These are phyloP conservation scores for Ascochyta rabiei DNA, from an alignment of 2,329 filamentous ascomycete species.

Conservation along the genomic window DNA sequence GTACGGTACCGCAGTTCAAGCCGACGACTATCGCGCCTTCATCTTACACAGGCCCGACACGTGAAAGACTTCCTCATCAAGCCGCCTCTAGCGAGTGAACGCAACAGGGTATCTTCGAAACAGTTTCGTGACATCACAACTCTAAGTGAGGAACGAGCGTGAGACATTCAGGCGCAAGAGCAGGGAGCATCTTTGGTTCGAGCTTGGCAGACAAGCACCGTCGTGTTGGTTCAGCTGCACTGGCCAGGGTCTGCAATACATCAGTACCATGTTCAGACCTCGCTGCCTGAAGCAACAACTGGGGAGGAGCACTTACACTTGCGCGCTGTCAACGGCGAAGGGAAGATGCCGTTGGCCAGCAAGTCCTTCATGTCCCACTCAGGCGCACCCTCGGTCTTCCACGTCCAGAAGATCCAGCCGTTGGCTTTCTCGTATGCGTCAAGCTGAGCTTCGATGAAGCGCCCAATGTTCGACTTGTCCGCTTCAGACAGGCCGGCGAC, in stretches of 20 bases:
- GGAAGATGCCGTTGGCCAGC: conserved; percentile 55
- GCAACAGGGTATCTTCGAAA: conserved; percentile 35
- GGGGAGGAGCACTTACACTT: conserved; percentile 42
- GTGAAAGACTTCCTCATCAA: conserved; percentile 3
- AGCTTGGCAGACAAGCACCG: not conserved
- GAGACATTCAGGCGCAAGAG: conserved; percentile 17
- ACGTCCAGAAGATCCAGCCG: conserved; percentile 59
- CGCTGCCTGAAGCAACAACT: not conserved
- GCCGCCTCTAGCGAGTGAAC: conserved; percentile 25
- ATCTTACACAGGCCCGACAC: conserved; percentile 5
- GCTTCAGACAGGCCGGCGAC: conserved; percentile 50
- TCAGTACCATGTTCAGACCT: conserved; percentile 20
- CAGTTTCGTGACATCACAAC: conserved; percentile 31
- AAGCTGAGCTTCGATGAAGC: conserved; percentile 56
- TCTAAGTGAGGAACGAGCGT: conserved; percentile 26
- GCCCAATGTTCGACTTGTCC: conserved; percentile 52
- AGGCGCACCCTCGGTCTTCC: conserved; percentile 57
- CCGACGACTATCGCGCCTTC: conserved; percentile 1
- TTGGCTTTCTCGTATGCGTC: conserved; percentile 55
- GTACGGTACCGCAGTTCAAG: conserved; percentile 5
- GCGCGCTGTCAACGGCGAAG: conserved; percentile 49
- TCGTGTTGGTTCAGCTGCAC: conserved; percentile 36
- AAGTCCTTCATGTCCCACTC: conserved; percentile 58
- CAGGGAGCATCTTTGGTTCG: conserved; percentile 6
- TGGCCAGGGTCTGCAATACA: conserved; percentile 41